Base-by-base conservation (phyloP, 2,329 filamentous ascomycete genomes). In the Penicillium frequentans region DNA sequence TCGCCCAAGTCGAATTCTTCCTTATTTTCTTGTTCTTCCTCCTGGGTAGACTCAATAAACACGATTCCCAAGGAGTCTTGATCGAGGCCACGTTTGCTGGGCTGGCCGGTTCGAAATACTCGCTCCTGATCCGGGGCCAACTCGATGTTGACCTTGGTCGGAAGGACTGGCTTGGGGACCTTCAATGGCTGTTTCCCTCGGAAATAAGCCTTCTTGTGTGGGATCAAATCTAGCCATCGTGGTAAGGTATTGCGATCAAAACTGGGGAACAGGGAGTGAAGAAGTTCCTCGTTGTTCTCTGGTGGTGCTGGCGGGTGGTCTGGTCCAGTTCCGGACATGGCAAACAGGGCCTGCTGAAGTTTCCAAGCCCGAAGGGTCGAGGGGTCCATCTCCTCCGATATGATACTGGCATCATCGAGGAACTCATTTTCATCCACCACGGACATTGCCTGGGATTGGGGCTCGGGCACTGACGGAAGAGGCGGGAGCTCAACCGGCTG, bases 131-230 rank as follows among this genome's bases (percentile, higher is more conserved):
- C 95, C 47, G 85, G 83, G 3, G 90, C 89, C 33, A 98, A 79
- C 59, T 99, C 95, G 14, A 99, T 81, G 59, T 86, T 92, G 55
- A 96, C 82, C 74, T 99, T 99, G 21, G 89, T 93, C 0, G 92
- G 91, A 5, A 92, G 84, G 3, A 98, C 82, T 16, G 90, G 82
- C 74, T 93, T 95, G 0, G 92, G 90, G 42, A 87, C 87, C 74
- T 92, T 96, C 1, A 82, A 63, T 0, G 93, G 91, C 39, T 86
- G 85, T 74, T 96, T 95, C 55, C 89, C 88, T 60, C 90, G 83
- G 74, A 90, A 93, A 54, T 86, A 82, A 1, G 91, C 89, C 64
- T 87, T 87, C 72, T 93, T 92, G 6, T 89, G 87, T 3, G 91
- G 91, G 35, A 99, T 85, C 6, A 98, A 80, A 58, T 92, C 87